A percentile compares a stretch with the other conserved stretches of the same genome.
Evolutionary conservation across 176 grass and related monocot species (phyloP).

Genomic region (Phyllostachys edulis): DNA sequence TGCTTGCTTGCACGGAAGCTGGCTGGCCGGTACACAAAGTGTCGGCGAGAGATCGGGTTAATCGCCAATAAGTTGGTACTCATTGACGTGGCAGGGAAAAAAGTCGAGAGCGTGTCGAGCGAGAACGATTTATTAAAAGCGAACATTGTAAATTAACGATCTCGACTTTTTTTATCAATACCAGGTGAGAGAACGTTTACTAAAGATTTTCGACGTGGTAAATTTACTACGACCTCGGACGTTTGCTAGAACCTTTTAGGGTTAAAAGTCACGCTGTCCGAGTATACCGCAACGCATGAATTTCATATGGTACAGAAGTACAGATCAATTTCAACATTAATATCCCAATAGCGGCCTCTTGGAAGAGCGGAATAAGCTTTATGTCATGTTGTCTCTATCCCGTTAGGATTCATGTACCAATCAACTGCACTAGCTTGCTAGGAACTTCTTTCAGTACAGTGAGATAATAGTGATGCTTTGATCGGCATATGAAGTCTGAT

Average conservation of each 20-base stretch:
- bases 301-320: too few relatives aligned
- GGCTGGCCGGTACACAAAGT: neutral
- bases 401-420: neutral
- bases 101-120: neutral
- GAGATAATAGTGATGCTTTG: neutral
- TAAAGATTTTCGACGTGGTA: too few relatives aligned
- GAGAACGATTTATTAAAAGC: neutral
- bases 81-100: neutral
- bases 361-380: neutral
- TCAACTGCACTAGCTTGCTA: neutral
- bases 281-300: too few relatives aligned
- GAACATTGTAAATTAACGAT: neutral
- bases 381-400: neutral
- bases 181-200: too few relatives aligned
- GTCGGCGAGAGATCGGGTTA: neutral
- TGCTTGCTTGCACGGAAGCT: slow-evolving; percentile 24
- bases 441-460: neutral
- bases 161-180: neutral
- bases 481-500: neutral
- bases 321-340: too few relatives aligned
- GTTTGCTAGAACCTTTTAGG: neutral
- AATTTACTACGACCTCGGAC: neutral
- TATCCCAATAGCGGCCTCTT: too few relatives aligned
- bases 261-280: too few relatives aligned
- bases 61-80: neutral